These are phyloP conservation scores for Boletus subcaerulescens DNA, from an alignment of 768 basidiomycete species.

Conservation along the genomic window DNA sequence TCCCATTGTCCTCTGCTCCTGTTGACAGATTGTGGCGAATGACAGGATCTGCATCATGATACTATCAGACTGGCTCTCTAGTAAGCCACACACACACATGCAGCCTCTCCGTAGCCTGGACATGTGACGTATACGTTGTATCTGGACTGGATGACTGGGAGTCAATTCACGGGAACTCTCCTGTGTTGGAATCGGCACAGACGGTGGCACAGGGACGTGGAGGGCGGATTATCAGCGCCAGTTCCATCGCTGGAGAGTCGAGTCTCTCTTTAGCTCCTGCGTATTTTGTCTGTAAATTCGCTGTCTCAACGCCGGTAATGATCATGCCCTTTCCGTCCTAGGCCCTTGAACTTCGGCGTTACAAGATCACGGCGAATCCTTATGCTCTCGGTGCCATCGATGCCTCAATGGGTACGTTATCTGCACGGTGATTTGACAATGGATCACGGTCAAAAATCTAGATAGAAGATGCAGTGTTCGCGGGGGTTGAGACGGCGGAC, in stretches of 20 bases:
- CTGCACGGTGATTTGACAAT: not conserved
- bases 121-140: conserved; percentile 1
- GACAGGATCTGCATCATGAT: conserved; percentile 15
- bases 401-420: conserved; percentile 31
- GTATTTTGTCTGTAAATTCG: conserved; percentile 41
- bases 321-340: not conserved
- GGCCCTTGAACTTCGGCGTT: conserved; percentile 31
- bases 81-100: not conserved
- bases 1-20: too few relatives aligned
- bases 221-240: conserved; percentile 54
- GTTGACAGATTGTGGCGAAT: conserved; percentile 27
- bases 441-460: not conserved
- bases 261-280: conserved; percentile 1
- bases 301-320: conserved; percentile 33
- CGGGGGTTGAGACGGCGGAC: not conserved
- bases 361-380: conserved; percentile 39
- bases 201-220: conserved; percentile 55
- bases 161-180: conserved; percentile 59
- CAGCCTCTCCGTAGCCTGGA: not conserved
- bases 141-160: conserved; percentile 42
- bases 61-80: not conserved
- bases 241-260: conserved; percentile 10
- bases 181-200: conserved; percentile 61
- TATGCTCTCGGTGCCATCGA: conserved; percentile 37
- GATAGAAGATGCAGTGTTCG: not conserved